Base-by-base conservation (phyloP, 805 yeast species). In the Yarrowia keelungensis region DNA sequence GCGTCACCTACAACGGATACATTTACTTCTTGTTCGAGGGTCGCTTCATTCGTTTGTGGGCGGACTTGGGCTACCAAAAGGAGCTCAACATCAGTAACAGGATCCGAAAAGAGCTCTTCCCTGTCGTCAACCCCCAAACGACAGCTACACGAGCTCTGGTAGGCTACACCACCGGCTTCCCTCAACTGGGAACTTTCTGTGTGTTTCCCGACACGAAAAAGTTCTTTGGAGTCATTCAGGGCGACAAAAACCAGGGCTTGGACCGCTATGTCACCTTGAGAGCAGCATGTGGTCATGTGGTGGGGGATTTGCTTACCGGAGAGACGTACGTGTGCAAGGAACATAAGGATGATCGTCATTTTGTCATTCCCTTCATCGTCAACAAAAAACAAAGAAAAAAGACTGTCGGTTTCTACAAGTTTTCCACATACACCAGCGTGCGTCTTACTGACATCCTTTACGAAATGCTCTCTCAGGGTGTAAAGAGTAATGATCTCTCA, bases 1-100 rank as follows among this genome's bases (percentile, higher is more conserved):
- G 36, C 26, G 51, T 26, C 51, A 47, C 36, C 36, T 47, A 47
- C 16, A 47, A 47, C 16, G 51, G 51, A 8, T 47, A 47, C 15
- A 35, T 47, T 5, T 47, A 47, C 51, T 14, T 26, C 16, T 10
- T 47, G 12, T 16, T 12, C 35, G 51, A 47, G 10, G 51, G 51
- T 36, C 35, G 36, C 5, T 47, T 47, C 16, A 7, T 26, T 8
- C 35, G 14, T 4, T 9, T 47, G 12, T 47, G 51, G 51, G 51
- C 26, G 4, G 51, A 47, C 14, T 14, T 47, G 36, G 51, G 51
- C 9, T 22, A 14, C 36, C 35, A 26, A 16, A 47, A 47, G n/a
- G 11, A 26, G 36, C 26, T 26, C 11, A 22, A 26, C 10, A 22
- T 47, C 35, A 12, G 12, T 3, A 3, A 8, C 9, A 14, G 8